These are phyloP conservation scores for Metroxylon sagu DNA, from an alignment of 176 grass and related monocot genomes.

Conservation along the genomic window DNA sequence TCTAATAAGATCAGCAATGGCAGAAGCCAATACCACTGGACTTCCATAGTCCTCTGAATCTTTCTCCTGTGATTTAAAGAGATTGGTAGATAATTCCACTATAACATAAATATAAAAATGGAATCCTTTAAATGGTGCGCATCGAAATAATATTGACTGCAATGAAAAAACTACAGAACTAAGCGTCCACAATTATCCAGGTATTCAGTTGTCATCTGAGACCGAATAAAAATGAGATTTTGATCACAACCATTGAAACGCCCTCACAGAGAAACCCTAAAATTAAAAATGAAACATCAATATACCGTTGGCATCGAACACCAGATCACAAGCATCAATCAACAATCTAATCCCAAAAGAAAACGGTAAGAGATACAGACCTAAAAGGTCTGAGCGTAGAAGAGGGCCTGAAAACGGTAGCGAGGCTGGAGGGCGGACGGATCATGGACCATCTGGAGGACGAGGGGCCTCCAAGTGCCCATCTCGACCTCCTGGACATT, in stretches of 20 bases:
- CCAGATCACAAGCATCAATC: too few relatives aligned
- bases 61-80: slow-evolving; percentile 49
- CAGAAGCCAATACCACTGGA: slow-evolving; percentile 52
- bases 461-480: slow-evolving; percentile 84
- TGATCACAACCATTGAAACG: too few relatives aligned
- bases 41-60: slow-evolving; percentile 92
- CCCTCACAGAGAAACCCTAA: too few relatives aligned
- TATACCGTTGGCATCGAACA: too few relatives aligned
- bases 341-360: too few relatives aligned
- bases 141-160: background rate
- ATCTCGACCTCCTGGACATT: slow-evolving; percentile 98
- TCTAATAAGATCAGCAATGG: slow-evolving; percentile 82
- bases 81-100: background rate
- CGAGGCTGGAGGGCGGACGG: slow-evolving; percentile 75
- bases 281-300: too few relatives aligned
- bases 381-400: too few relatives aligned
- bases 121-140: background rate
- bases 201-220: too few relatives aligned
- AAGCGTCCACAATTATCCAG: too few relatives aligned
- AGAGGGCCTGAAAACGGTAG: slow-evolving; percentile 72
- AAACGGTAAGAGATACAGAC: too few relatives aligned
- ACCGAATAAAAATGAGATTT: too few relatives aligned
- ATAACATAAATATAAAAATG: background rate
- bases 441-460: slow-evolving; percentile 96
- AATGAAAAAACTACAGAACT: too few relatives aligned